A percentile compares a stretch with the other conserved stretches of the same genome.
Conservation (phyloP, 495 filamentous ascomycete genomes). For the Xylaria bambusicola region DNA sequence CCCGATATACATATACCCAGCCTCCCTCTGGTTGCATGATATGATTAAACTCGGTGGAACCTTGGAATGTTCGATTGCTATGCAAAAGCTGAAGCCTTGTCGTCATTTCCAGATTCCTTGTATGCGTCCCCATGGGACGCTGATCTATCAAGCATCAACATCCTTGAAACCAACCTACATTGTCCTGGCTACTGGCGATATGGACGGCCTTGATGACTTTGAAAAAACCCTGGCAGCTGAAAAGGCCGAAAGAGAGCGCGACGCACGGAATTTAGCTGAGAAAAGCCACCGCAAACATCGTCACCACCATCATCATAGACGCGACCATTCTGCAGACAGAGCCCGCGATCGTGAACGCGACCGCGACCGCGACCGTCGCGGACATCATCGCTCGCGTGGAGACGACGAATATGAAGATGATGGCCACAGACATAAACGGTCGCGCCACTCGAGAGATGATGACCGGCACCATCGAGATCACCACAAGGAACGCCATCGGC, state of each 20-base stretch:
- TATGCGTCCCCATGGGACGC: too few species aligned
- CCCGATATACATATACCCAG: too few species aligned
- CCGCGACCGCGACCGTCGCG: constrained; percentile 32
- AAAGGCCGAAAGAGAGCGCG: constrained; percentile 49
- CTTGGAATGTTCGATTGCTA: too few species aligned
- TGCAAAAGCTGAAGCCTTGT: background rate
- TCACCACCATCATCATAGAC: constrained; percentile 44
- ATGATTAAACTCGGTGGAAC: too few species aligned
- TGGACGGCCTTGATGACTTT: constrained; percentile 58
- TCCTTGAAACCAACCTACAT: background rate
- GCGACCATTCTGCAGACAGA: constrained; percentile 46
- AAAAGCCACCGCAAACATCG: constrained; percentile 45
- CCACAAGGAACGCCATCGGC: constrained; percentile 32
- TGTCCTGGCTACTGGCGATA: constrained; percentile 3
- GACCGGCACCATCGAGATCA: constrained; percentile 40
- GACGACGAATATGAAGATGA: constrained; percentile 35
- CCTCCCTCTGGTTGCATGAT: too few species aligned
- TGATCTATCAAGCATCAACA: background rate
- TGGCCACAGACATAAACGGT: constrained; percentile 43
- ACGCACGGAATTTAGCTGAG: constrained; percentile 37
- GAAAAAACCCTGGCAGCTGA: constrained; percentile 57
- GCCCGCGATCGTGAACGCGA: constrained; percentile 36
- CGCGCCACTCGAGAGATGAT: constrained; percentile 43
- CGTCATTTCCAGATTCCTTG: too few species aligned
- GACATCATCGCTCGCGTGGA: constrained; percentile 32